Conservation (phyloP, 768 basidiomycete species). For the Leccinum truebloodii region DNA sequence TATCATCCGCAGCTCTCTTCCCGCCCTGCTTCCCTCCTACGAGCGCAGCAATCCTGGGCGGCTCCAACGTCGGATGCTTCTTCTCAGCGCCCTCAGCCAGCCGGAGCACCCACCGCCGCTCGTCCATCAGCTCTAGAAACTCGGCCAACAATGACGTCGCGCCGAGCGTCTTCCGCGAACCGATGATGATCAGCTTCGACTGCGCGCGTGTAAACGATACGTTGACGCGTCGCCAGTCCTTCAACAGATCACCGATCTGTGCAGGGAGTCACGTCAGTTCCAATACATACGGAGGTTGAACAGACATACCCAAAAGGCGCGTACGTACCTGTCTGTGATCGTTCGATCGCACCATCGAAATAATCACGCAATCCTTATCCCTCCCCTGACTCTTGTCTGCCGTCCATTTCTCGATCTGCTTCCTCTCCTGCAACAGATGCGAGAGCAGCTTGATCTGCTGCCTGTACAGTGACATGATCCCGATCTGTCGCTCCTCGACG, state of each 20-base stretch:
- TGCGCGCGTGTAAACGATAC: conserved; percentile 95
- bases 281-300: background rate
- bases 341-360: conserved; percentile 92
- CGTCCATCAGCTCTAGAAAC: conserved; percentile 79
- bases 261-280: background rate
- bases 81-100: conserved; percentile 57
- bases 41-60: conserved; percentile 6
- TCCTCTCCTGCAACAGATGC: conserved; percentile 54
- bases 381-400: conserved; percentile 93
- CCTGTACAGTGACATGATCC: conserved; percentile 88
- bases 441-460: conserved; percentile 93
- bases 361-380: conserved; percentile 93
- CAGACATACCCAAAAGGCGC: background rate
- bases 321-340: conserved; percentile 64
- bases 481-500: conserved; percentile 69
- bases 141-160: conserved; percentile 60
- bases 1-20: conserved; percentile 14
- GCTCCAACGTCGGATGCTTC: conserved; percentile 43
- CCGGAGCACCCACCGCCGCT: conserved; percentile 65
- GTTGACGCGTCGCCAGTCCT: conserved; percentile 96
- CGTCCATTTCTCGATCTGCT: conserved; percentile 80
- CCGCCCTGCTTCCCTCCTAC: conserved; percentile 15
- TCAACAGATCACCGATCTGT: conserved; percentile 89
- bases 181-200: conserved; percentile 88
- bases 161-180: conserved; percentile 78